Base-by-base conservation (phyloP, 2,329 filamentous ascomycete genomes). In the Aspergillus neotritici region DNA sequence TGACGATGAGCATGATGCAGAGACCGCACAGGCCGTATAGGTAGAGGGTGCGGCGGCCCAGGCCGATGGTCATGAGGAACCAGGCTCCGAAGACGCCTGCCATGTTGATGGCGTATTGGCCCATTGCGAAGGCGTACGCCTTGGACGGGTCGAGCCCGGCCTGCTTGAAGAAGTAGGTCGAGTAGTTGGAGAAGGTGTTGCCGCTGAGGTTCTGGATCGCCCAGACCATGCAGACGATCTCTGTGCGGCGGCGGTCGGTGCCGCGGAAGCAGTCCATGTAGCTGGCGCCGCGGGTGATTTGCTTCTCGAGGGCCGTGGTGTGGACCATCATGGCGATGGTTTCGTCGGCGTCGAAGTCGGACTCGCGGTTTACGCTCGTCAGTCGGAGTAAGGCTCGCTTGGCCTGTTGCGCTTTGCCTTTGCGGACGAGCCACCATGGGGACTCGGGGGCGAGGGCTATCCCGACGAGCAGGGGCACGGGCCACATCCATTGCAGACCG, bases 261-360 rank as follows among this genome's bases (percentile, higher is more conserved):
- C 88, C 87, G 62, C 77, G 83, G 76, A 94, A 94, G 69, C 88
- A 94, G 64, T 94, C 88, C 55, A 78, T 67, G 64, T 93, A 94
- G 41, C 75, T 82, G 5, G 86, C 80, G 25, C 87, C 87, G 5
- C 71, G 69, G 4, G 86, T 89, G 41, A 88, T 85, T 65, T 80
- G 73, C 59, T 86, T 77, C 63, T 94, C 89, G 9, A 94, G 71
- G 0, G 84, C 84, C 0, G 86, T 90, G 0, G 88, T 95, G 61
- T 94, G 87, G 1, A 88, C 80, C 86, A 95, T 94, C 87, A 94
- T 94, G 56, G 86, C 83, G 38, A 94, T 75, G 0, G 87, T 93
- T 67, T 93, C 87, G 49, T 94, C 85, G 9, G 85, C 79, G 57
- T 94, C 79, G 55, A 93, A 90, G 47, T 84, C 77, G 1, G 80